Evolutionary conservation across 2,329 filamentous ascomycete species (phyloP).

Genomic region (Didymella keratinophila): DNA sequence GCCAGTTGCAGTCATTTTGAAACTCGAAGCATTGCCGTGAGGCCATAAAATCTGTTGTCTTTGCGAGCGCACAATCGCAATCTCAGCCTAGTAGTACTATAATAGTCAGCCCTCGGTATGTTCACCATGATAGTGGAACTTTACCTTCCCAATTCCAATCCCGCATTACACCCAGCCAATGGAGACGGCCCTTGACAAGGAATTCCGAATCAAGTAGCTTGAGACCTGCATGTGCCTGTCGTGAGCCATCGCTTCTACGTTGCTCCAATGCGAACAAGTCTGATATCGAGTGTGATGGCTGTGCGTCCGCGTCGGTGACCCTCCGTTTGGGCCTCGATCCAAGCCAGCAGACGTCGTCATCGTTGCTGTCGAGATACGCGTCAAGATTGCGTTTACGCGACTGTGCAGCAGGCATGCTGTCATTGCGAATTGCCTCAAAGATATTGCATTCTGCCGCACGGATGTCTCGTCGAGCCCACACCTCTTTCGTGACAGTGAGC

Average conservation of each 20-base stretch:
- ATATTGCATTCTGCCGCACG: conserved; percentile 50
- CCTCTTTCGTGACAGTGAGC: conserved; percentile 69
- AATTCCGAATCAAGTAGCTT: conserved; percentile 64
- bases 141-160: conserved; percentile 77
- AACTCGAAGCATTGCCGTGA: neutral
- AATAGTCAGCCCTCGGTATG: neutral
- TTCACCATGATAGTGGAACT: conserved; percentile 26
- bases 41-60: too few species aligned
- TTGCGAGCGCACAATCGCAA: neutral
- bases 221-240: conserved; percentile 22
- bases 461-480: conserved; percentile 70
- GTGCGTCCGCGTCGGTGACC: neutral
- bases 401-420: conserved; percentile 20
- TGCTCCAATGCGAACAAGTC: conserved; percentile 15
- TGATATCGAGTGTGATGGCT: neutral
- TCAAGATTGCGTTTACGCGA: conserved; percentile 37
- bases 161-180: conserved; percentile 76
- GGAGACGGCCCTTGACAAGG: conserved; percentile 70
- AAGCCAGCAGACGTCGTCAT: conserved; percentile 35
- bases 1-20: neutral
- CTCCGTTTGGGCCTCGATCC: conserved; percentile 34
- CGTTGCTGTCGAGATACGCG: conserved; percentile 15
- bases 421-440: conserved; percentile 13
- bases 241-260: conserved; percentile 35
- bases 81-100: conserved; percentile 11